Conservation (phyloP, 1,139 yeast species). For the Pneumocystis oryctolagi region DNA sequence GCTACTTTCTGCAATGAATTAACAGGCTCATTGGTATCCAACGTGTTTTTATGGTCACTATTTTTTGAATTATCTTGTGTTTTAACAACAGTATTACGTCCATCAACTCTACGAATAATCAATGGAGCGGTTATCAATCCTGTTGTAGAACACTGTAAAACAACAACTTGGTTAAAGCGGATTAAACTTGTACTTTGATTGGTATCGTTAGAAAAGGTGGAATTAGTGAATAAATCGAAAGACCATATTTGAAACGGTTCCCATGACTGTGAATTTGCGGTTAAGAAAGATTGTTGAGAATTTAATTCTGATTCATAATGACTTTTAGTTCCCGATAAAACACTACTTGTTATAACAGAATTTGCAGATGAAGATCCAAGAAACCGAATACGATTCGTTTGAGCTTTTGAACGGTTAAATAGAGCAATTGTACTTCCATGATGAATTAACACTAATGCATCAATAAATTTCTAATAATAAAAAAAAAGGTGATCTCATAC, state of each 20-base stretch:
- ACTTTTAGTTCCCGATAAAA: background rate
- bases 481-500: background rate
- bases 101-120: slow-evolving; percentile 1
- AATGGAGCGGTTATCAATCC: background rate
- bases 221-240: background rate
- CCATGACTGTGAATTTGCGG: background rate
- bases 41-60: background rate
- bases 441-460: background rate
- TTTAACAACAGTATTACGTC: background rate
- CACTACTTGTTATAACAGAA: background rate
- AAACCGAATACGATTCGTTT: background rate
- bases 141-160: background rate
- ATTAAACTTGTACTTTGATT: background rate
- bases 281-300: background rate
- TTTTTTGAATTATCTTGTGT: background rate
- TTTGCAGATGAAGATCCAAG: background rate
- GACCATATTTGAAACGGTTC: background rate
- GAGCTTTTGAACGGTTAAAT: background rate
- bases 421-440: slow-evolving; percentile 2
- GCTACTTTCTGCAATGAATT: slow-evolving; percentile 1
- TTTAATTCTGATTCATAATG: background rate
- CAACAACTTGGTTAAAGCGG: background rate
- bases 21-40: background rate
- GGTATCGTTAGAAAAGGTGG: background rate
- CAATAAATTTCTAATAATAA: background rate